Conservation (phyloP, 345 rosid species). For the Gynandropsis gynandra region DNA sequence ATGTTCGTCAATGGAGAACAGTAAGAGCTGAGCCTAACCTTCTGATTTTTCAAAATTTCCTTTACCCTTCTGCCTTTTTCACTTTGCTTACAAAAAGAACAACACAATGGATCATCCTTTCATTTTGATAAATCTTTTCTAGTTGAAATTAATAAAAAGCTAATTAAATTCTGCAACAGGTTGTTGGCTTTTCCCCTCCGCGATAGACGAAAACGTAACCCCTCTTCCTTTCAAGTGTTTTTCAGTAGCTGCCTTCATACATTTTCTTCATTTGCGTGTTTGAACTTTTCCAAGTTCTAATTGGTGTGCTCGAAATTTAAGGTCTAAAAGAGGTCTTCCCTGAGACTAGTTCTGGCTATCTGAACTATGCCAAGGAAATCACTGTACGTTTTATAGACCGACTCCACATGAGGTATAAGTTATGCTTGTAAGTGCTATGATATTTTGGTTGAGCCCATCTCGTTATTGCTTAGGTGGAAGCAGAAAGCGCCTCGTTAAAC, state of each 20-base stretch:
- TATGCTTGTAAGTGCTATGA: background rate
- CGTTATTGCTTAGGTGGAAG: conserved; percentile 43
- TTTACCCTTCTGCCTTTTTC: background rate
- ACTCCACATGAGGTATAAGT: background rate
- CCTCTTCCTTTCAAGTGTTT: conserved; percentile 12
- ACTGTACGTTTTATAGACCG: conserved; percentile 38
- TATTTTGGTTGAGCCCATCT: conserved; percentile 1
- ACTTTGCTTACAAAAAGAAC: too few relatives aligned
- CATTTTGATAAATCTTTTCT: background rate
- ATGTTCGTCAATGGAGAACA: conserved; percentile 81
- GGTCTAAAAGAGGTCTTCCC: conserved; percentile 57
- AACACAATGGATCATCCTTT: background rate
- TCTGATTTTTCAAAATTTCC: conserved; percentile 9
- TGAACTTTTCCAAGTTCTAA: background rate
- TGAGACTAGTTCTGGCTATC: conserved; percentile 54
- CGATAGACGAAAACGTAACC: conserved; percentile 53
- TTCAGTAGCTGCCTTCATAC: conserved; percentile 8
- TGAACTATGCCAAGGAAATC: conserved; percentile 63
- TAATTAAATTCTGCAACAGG: conserved; percentile 34
- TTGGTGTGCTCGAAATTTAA: conserved; percentile 20
- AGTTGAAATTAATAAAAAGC: background rate
- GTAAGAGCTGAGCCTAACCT: conserved; percentile 41
- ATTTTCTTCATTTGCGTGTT: background rate
- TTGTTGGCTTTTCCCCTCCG: conserved; percentile 58
- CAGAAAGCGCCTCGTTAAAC: conserved; percentile 41